These are phyloP conservation scores for Malus hybrid DNA, from an alignment of 331 rosid species.

Conservation along the genomic window DNA sequence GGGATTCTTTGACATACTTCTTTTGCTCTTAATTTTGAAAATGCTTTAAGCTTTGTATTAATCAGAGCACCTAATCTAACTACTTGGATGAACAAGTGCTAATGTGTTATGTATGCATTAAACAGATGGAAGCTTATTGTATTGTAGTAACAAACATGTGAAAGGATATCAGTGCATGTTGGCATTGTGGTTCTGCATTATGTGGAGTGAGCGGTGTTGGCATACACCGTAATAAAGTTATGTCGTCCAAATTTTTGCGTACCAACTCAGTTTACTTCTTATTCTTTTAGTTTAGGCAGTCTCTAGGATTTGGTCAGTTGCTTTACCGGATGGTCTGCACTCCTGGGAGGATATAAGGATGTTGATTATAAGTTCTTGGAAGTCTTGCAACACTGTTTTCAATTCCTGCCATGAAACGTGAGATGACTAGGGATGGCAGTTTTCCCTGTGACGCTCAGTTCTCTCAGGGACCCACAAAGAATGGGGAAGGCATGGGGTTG, in stretches of 20 bases:
- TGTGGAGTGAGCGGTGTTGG: not conserved
- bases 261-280: not conserved
- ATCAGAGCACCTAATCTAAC: not conserved
- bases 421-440: no score
- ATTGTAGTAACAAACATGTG: not conserved
- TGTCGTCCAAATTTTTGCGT: not conserved
- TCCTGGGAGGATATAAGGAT: not conserved
- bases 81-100: not conserved
- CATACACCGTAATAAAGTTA: not conserved
- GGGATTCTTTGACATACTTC: no score
- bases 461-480: no score
- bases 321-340: not conserved
- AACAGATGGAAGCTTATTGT: not conserved
- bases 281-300: no score
- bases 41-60: no score
- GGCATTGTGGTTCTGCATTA: not conserved
- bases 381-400: not conserved
- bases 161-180: not conserved
- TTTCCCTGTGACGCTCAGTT: no score
- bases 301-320: not conserved
- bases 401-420: no score
- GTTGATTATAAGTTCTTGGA: not conserved
- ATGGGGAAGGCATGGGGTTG: no score
- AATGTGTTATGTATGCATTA: not conserved
- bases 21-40: no score